Evolutionary conservation across 345 rosid genomes (phyloP).

Genomic region (Viola odorata): DNA sequence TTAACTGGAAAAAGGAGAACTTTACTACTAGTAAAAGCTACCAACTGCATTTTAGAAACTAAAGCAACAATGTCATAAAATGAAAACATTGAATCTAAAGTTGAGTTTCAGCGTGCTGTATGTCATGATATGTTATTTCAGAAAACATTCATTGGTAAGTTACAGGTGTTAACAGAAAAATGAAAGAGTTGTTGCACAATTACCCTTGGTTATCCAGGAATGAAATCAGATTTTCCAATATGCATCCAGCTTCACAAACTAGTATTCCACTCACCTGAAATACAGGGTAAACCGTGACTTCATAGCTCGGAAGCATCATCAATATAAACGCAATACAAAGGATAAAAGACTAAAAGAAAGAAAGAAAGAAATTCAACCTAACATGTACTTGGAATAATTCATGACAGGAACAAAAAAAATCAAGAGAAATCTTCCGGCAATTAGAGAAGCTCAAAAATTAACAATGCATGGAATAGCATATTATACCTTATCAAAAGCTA

Average conservation of each 20-base stretch:
- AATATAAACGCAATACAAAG: too few relatives aligned
- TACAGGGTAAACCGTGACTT: conserved; percentile 5
- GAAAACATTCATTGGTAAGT: background rate
- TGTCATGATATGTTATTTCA: too few relatives aligned
- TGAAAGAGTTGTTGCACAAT: conserved; percentile 9
- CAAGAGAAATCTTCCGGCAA: background rate
- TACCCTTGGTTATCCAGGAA: conserved; percentile 84
- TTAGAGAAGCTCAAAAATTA: background rate
- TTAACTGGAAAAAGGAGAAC: too few relatives aligned
- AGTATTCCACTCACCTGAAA: conserved; percentile 82
- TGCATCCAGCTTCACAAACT: conserved; percentile 98
- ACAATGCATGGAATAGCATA: background rate
- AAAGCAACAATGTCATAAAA: too few relatives aligned
- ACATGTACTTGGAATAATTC: background rate
- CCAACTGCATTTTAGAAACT: too few relatives aligned
- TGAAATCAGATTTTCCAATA: conserved; percentile 75
- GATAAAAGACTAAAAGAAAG: too few relatives aligned
- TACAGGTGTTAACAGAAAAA: conserved; percentile 4
- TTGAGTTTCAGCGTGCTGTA: too few relatives aligned
- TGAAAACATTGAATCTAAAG: too few relatives aligned
- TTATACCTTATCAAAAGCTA: conserved; percentile 75
- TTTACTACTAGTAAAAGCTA: too few relatives aligned
- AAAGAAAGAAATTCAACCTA: too few relatives aligned
- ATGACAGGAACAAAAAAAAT: background rate
- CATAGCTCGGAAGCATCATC: background rate